phyloP scores from a whole-genome alignment of 129 eudicot genomes.

The Saussurea involucrata region DNA sequence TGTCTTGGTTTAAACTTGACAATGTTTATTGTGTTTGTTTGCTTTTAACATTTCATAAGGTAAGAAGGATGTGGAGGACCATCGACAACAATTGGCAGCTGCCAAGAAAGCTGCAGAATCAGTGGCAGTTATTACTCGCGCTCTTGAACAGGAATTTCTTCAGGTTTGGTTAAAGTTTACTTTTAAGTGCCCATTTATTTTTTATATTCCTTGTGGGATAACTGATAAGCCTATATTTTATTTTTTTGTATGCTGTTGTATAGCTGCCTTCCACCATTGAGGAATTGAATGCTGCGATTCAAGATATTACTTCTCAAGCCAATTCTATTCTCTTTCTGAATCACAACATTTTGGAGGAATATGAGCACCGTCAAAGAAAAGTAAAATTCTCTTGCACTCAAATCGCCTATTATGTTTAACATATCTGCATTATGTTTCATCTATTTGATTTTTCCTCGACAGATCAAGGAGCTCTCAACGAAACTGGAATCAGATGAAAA shows the following conservation, averaged over 20 bases:
- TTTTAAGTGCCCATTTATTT: background rate
- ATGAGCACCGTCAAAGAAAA: constrained; percentile 73
- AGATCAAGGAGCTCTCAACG: constrained; percentile 62
- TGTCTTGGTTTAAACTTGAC: background rate
- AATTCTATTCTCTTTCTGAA: constrained; percentile 71
- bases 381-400: constrained; percentile 28
- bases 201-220: background rate
- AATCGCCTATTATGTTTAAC: background rate
- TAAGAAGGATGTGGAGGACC: constrained; percentile 48
- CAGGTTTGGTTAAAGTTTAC: constrained; percentile 46
- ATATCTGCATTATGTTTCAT: background rate
- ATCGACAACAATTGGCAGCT: constrained; percentile 41
- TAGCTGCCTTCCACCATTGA: constrained; percentile 92
- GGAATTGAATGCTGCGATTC: constrained; percentile 80
- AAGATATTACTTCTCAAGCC: constrained; percentile 75
- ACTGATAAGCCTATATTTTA: no score
- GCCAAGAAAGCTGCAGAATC: constrained; percentile 85
- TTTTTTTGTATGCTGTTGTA: no score
- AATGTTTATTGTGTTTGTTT: background rate
- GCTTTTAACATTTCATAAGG: constrained; percentile 31
- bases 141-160: constrained; percentile 59
- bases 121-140: constrained; percentile 56
- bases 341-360: constrained; percentile 75
- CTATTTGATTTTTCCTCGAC: constrained; percentile 15
- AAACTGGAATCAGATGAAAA: constrained; percentile 64